Base-by-base conservation (phyloP, 2,329 filamentous ascomycete genomes). In the Aspergillus sp. region DNA sequence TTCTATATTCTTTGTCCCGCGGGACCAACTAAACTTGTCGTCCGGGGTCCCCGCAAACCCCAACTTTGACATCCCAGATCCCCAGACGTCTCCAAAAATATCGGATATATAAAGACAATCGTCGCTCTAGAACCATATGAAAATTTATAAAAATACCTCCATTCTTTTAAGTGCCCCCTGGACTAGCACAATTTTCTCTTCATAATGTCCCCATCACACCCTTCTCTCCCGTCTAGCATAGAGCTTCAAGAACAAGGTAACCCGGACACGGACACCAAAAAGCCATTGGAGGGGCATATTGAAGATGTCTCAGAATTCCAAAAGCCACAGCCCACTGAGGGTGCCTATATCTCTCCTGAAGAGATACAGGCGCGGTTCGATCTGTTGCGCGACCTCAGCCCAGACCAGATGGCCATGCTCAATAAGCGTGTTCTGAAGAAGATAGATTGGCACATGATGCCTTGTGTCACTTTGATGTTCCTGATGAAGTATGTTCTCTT, bases 291-390 rank as follows among this genome's bases (percentile, higher is more conserved):
- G 21, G 12, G 17, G 6, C 45, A 17, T 5, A 48, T 48, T 17
- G 25, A 48, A 7, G 15, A 48, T 48, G 25, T 33, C 25, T 7
- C 45, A 2, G 14, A 45, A 3, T 23, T 12, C 21, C 14, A 7
- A 5, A 45, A 69, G 68, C 3, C 27, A 11, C 55, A 66, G 25
- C 45, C 45, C 7, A 1, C 21, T 33, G 12, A 31, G 7, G 45
- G 45, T n/a, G 21, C 15, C 15, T 33, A 48, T 15, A 17, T 48
- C 25, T 5, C 45, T n/a, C 45, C 45, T 5, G 45, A 48, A 14
- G 7, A 31, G 14, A 50, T 50, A 5, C 47, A 50, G 21, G 47
- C 33, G 12, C 47, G 27, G 9, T 50, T 50, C 33, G 33, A 50
- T 9, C 25, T 33, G 3, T 21, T 50, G 7, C 21, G 47, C 5